Conservation (phyloP, 345 rosid genomes). For the Reutealis trisperma region DNA sequence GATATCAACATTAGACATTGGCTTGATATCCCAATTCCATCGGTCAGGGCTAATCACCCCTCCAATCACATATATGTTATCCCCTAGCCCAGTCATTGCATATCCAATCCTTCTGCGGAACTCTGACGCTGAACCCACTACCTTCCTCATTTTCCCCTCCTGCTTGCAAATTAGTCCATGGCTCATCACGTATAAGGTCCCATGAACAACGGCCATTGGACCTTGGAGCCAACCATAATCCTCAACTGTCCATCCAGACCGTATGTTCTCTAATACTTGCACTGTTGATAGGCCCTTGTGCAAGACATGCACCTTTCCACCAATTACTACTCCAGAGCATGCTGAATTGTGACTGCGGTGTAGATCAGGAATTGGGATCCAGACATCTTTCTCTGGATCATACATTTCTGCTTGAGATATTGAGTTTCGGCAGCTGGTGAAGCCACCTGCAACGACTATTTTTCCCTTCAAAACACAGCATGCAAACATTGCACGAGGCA, state of each 20-base stretch:
- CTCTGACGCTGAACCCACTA: slow-evolving; percentile 71
- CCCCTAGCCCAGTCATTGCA: slow-evolving; percentile 73
- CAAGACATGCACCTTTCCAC: slow-evolving; percentile 73
- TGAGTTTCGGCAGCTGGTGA: slow-evolving; percentile 84
- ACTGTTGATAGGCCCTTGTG: slow-evolving; percentile 89
- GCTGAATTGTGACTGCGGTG: slow-evolving; percentile 88
- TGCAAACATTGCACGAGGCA: slow-evolving; percentile 96
- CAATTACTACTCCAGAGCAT: slow-evolving; percentile 74
- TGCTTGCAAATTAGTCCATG: slow-evolving; percentile 64
- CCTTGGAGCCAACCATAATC: slow-evolving; percentile 90
- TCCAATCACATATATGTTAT: slow-evolving; percentile 75
- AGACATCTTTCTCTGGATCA: slow-evolving; percentile 75
- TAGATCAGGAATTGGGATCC: slow-evolving; percentile 82
- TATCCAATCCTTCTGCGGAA: slow-evolving; percentile 81
- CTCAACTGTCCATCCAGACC: slow-evolving; percentile 69
- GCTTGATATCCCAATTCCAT: slow-evolving; percentile 76
- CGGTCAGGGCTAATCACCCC: slow-evolving; percentile 93
- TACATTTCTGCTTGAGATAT: slow-evolving; percentile 92
- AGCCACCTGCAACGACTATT: slow-evolving; percentile 90
- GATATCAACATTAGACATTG: slow-evolving; percentile 68
- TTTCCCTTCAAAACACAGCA: slow-evolving; percentile 84
- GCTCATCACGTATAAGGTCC: slow-evolving; percentile 67
- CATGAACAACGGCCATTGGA: slow-evolving; percentile 80
- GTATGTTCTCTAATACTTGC: slow-evolving; percentile 67
- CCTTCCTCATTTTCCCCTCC: slow-evolving; percentile 54